These are phyloP conservation scores for Aspergillus sp. DNA, from an alignment of 2,329 filamentous ascomycete species.

Conservation along the genomic window DNA sequence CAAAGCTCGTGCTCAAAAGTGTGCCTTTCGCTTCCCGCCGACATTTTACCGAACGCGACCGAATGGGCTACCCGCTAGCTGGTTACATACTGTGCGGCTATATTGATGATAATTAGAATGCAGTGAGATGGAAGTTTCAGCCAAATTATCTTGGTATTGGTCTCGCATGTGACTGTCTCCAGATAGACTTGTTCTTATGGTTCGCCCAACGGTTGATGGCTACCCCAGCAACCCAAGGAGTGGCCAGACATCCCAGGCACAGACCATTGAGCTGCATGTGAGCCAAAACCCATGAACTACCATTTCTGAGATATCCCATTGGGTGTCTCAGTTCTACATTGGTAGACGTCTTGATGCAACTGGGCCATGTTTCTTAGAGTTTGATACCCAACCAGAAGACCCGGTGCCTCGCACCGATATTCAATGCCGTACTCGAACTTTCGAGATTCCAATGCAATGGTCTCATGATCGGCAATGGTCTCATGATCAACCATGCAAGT, in stretches of 20 bases:
- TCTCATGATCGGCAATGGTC: background rate
- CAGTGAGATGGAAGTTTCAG: too few species aligned
- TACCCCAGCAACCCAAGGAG: background rate
- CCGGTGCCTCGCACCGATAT: background rate
- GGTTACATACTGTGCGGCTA: background rate
- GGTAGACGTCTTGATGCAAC: background rate
- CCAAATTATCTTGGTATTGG: background rate
- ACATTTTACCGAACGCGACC: background rate
- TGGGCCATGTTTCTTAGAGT: background rate
- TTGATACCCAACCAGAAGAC: background rate
- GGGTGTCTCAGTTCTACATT: background rate
- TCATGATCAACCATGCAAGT: background rate
- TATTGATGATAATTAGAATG: background rate
- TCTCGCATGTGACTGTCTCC: background rate
- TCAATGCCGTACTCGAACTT: background rate
- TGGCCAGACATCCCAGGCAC: too few species aligned
- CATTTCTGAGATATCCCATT: background rate
- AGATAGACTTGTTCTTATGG: background rate
- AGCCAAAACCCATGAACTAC: background rate
- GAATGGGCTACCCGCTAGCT: background rate
- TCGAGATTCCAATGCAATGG: background rate
- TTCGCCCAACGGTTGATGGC: background rate
- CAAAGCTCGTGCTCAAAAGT: background rate
- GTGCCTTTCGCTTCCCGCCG: background rate
- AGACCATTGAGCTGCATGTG: background rate